phyloP scores from a whole-genome alignment of 106 monocot genomes.

The Allium sativum region DNA sequence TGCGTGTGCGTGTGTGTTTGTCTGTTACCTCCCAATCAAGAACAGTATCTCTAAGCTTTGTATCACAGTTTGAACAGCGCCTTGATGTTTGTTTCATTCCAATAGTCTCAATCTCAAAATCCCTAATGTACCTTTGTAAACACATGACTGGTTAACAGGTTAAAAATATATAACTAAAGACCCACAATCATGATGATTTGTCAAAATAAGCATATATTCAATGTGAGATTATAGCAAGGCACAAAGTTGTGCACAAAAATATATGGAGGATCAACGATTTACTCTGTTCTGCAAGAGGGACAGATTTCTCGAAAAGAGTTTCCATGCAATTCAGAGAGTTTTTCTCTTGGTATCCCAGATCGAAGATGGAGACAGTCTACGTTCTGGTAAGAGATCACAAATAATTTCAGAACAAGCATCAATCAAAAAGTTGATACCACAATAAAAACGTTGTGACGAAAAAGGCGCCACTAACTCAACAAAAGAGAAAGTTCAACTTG shows the following conservation, averaged over 20 bases:
- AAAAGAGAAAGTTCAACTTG: background rate
- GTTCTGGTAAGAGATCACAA: constrained; percentile 39
- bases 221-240: background rate
- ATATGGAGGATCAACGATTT: constrained; percentile 7
- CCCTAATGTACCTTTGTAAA: constrained; percentile 68
- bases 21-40: constrained; percentile 93
- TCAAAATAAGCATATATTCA: background rate
- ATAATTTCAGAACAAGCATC: too few relatives aligned
- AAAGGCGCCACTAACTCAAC: background rate
- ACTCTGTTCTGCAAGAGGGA: constrained; percentile 85
- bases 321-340: constrained; percentile 96
- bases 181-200: background rate
- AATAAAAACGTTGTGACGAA: background rate
- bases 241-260: background rate
- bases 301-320: constrained; percentile 97
- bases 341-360: constrained; percentile 92
- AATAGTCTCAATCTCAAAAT: constrained; percentile 99
- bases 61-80: constrained; percentile 77
- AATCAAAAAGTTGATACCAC: background rate
- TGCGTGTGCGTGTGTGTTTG: background rate
- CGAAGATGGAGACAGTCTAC: constrained; percentile 97
- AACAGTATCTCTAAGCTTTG: constrained; percentile 81
- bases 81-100: constrained; percentile 92
- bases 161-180: background rate
- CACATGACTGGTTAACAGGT: background rate